Evolutionary conservation across 768 basidiomycete genomes (phyloP).

Genomic region (Strobilomyces echinocephalus): DNA sequence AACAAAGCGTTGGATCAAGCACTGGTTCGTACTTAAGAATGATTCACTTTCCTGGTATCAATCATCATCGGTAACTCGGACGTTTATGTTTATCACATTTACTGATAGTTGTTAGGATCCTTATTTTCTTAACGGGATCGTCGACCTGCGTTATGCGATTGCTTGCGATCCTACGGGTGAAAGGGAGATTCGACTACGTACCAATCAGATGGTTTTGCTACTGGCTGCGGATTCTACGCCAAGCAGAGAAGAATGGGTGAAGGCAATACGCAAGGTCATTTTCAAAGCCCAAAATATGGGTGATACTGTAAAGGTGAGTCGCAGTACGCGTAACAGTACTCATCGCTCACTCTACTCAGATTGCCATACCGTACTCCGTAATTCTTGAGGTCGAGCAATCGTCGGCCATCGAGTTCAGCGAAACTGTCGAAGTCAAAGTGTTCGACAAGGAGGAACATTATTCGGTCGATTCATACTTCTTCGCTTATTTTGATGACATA

Average conservation of each 20-base stretch:
- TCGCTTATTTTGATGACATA: slow-evolving; percentile 89
- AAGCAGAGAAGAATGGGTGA: slow-evolving; percentile 93
- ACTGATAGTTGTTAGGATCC: slow-evolving; percentile 61
- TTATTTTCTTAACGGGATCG: slow-evolving; percentile 94
- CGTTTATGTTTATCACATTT: slow-evolving; percentile 2
- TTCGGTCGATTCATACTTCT: slow-evolving; percentile 85
- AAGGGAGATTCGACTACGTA: slow-evolving; percentile 76
- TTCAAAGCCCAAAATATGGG: slow-evolving; percentile 97
- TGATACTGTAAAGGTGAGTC: slow-evolving; percentile 81
- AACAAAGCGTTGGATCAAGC: slow-evolving; percentile 89
- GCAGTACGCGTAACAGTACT: not conserved
- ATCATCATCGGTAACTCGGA: slow-evolving; percentile 69
- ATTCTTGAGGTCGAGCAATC: slow-evolving; percentile 88
- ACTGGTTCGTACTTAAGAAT: slow-evolving; percentile 96
- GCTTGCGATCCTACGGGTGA: slow-evolving; percentile 79
- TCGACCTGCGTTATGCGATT: slow-evolving; percentile 91
- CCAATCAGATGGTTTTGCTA: slow-evolving; percentile 70
- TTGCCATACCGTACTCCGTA: slow-evolving; percentile 89
- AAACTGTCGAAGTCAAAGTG: slow-evolving; percentile 93
- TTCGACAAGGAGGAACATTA: slow-evolving; percentile 75
- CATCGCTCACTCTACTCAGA: slow-evolving; percentile 38
- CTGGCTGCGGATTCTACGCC: slow-evolving; percentile 76
- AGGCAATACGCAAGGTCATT: slow-evolving; percentile 87
- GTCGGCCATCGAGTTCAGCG: slow-evolving; percentile 89
- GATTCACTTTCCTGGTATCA: slow-evolving; percentile 97